Percentiles rank a stretch among this genome's conserved stretches.
Evolutionary conservation across 2,329 filamentous ascomycete species (phyloP).

Genomic region (Diplocarpon mali): DNA sequence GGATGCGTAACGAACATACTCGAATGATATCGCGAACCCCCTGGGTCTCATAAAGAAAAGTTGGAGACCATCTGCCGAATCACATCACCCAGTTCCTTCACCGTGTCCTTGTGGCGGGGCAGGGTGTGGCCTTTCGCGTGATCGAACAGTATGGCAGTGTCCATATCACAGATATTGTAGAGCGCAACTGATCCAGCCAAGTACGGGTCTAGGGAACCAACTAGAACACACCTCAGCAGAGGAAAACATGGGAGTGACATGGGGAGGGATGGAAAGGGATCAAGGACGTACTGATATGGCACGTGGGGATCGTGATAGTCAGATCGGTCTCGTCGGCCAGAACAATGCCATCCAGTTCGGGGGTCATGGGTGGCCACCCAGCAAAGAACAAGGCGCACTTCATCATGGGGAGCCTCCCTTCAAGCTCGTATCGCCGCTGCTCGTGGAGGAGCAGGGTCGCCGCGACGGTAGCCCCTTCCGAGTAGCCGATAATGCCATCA

Average conservation of each 20-base stretch:
- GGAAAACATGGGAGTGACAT: too few species aligned
- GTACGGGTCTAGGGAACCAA: constrained; percentile 49
- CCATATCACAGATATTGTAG: constrained; percentile 53
- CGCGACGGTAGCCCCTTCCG: constrained; percentile 46
- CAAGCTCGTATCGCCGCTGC: constrained; percentile 28
- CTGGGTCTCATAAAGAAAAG: constrained; percentile 4
- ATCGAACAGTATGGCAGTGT: constrained; percentile 50
- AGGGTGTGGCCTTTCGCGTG: constrained; percentile 55
- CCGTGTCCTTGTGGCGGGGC: constrained; percentile 36
- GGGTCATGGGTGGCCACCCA: constrained; percentile 42
- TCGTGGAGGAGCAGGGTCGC: constrained; percentile 44
- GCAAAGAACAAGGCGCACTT: constrained; percentile 40
- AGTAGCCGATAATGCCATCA: constrained; percentile 48
- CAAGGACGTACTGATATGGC: constrained; percentile 37
- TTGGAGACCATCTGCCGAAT: constrained; percentile 19
- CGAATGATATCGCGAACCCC: background rate
- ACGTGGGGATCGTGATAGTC: constrained; percentile 41
- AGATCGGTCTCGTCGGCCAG: constrained; percentile 41
- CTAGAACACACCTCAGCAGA: constrained; percentile 21
- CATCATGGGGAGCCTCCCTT: constrained; percentile 25
- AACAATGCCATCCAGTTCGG: constrained; percentile 35
- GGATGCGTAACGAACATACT: too few species aligned
- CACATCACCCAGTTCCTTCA: constrained; percentile 27
- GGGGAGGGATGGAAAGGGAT: background rate
- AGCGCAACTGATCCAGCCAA: constrained; percentile 50